phyloP scores from a whole-genome alignment of 345 rosid species.

The Aegle marmelos region DNA sequence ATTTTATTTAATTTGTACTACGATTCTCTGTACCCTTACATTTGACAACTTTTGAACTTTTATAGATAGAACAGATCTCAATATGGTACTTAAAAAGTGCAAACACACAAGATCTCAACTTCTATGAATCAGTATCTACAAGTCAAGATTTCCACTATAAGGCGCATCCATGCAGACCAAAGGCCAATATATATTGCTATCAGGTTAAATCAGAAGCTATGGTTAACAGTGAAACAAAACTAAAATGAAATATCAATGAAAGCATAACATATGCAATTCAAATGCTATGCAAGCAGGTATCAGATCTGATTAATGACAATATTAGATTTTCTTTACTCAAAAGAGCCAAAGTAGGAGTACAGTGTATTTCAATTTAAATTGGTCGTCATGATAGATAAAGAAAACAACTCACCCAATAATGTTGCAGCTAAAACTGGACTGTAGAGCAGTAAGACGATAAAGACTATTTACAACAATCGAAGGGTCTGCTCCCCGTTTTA shows the following conservation, averaged over 20 bases:
- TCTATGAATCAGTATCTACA: background rate
- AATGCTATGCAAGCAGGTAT: background rate
- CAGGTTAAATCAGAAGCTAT: background rate
- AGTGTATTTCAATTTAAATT: background rate
- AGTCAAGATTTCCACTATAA: background rate
- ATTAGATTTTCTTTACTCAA: background rate
- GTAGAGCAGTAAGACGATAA: constrained; percentile 86
- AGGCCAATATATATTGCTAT: background rate
- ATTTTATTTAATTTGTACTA: background rate
- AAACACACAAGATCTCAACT: background rate
- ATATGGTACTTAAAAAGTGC: background rate
- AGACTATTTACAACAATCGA: constrained; percentile 78
- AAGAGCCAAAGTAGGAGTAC: background rate
- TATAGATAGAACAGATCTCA: background rate
- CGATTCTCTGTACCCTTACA: background rate
- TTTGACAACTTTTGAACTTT: background rate
- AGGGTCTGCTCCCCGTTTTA: constrained; percentile 87
- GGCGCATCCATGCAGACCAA: background rate
- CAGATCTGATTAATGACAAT: background rate
- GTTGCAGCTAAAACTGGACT: constrained; percentile 95
- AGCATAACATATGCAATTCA: background rate
- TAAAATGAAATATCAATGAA: background rate
- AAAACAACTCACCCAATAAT: constrained; percentile 79
- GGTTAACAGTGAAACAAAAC: background rate
- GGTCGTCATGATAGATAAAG: background rate